These are phyloP conservation scores for Hericium rajendrae DNA, from an alignment of 768 basidiomycete species.

Conservation along the genomic window DNA sequence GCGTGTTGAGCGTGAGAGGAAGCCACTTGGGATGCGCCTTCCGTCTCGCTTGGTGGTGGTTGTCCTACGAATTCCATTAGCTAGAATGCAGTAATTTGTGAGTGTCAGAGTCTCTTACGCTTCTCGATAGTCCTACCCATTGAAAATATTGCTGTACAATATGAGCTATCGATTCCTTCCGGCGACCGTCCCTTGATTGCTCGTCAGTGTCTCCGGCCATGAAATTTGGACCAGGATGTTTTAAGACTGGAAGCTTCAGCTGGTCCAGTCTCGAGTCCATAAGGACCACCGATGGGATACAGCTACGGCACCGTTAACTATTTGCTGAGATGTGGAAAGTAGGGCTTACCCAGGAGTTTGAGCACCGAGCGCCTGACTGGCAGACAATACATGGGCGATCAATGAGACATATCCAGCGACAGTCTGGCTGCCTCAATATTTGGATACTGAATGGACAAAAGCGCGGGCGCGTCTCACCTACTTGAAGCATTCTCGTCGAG, in stretches of 20 bases:
- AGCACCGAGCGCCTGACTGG: neutral
- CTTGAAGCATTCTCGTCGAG: neutral
- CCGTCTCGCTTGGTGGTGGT: too few relatives aligned
- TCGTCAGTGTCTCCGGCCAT: neutral
- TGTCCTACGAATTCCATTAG: too few relatives aligned
- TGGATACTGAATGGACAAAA: too few relatives aligned
- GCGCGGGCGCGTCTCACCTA: too few relatives aligned
- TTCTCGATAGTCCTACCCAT: slow-evolving; percentile 10
- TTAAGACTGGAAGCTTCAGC: slow-evolving; percentile 6
- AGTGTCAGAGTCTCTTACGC: neutral
- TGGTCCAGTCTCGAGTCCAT: slow-evolving; percentile 11
- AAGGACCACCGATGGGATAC: slow-evolving; percentile 5
- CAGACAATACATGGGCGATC: slow-evolving; percentile 5
- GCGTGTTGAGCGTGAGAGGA: neutral
- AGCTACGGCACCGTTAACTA: neutral
- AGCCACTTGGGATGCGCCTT: too few relatives aligned
- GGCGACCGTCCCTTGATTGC: neutral
- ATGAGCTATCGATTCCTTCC: neutral
- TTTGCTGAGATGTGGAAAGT: neutral
- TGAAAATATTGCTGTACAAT: slow-evolving; percentile 10
- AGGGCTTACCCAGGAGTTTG: neutral
- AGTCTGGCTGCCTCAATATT: neutral
- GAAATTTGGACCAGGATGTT: neutral
- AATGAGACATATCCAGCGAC: slow-evolving; percentile 11
- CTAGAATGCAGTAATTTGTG: too few relatives aligned